Base-by-base conservation (phyloP, 331 rosid species). In the Cydonia oblonga region DNA sequence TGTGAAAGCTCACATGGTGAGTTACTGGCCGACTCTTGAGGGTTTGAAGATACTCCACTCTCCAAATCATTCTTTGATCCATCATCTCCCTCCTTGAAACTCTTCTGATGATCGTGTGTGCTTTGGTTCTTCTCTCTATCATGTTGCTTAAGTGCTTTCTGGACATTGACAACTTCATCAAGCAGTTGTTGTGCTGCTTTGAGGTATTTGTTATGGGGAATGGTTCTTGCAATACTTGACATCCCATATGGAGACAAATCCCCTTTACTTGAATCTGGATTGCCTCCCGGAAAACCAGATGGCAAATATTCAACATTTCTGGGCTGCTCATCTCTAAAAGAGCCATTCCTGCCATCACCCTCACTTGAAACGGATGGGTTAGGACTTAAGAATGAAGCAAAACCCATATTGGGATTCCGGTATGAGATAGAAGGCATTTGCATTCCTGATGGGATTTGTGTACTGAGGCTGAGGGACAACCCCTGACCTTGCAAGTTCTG, bases 111-210 rank as follows among this genome's bases (percentile, higher is more conserved):
- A 69, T 82, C 86, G 16, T 64, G 81, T 25, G 86, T 35, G 69
- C 79, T 68, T 51, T 74, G 81, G 35, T 78, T 83, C 71, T 81
- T 87, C 73, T 75, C 76, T 29, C 33, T 38, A 35, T 76, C 80
- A 4, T 84, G 69, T 75, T 56, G 83, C 77, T 87, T 88, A 29
- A 84, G 57, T 46, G 95, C 89, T 71, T 82, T 85, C 38, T 80
- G 82, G 66, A 90, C 87, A 75, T 86, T 88, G 77, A 85, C 96
- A 61, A 84, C 90, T 82, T 90, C 96, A 81, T 86, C 95, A 29
- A 90, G 96, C 73, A 88, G 80, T 71, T 85, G 88, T 26, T 90
- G 96, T 23, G 89, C 87, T 63, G 85, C 92, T 85, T 82, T 87
- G 68, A 90, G 89, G 73, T 90, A 90, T 76, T 85, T 90, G n/a